Evolutionary conservation across 768 basidiomycete genomes (phyloP).

Genomic region (Daedalea quercina): DNA sequence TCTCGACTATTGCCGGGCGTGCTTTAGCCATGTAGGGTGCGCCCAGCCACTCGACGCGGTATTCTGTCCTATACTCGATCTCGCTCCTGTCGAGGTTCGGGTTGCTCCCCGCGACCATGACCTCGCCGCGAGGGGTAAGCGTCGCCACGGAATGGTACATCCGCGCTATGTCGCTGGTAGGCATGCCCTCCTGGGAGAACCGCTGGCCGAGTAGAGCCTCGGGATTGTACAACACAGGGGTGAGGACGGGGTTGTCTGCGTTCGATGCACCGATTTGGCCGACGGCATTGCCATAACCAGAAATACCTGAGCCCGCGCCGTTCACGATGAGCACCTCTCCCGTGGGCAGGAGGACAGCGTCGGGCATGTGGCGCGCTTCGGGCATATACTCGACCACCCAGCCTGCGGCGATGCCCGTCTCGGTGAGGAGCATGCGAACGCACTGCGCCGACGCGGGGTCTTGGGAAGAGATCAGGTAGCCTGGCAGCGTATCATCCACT

Average conservation of each 20-base stretch:
- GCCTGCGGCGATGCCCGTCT: slow-evolving; percentile 54
- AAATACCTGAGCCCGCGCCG: slow-evolving; percentile 65
- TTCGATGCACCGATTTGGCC: slow-evolving; percentile 70
- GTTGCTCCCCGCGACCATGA: slow-evolving; percentile 81
- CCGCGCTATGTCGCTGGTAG: slow-evolving; percentile 60
- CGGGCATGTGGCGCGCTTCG: slow-evolving; percentile 66
- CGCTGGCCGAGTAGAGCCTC: slow-evolving; percentile 44
- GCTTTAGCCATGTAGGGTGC: slow-evolving; percentile 71
- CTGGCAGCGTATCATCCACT: slow-evolving; percentile 51
- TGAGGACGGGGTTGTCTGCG: slow-evolving; percentile 64
- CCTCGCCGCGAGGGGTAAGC: slow-evolving; percentile 59
- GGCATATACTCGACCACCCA: slow-evolving; percentile 80
- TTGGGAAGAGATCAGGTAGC: slow-evolving; percentile 62
- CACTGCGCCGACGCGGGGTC: slow-evolving; percentile 71
- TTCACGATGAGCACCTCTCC: slow-evolving; percentile 72
- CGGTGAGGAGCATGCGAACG: slow-evolving; percentile 58
- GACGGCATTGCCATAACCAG: slow-evolving; percentile 72
- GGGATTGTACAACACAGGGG: slow-evolving; percentile 67
- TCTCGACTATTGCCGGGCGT: slow-evolving; percentile 46
- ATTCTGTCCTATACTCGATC: slow-evolving; percentile 74
- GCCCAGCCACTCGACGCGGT: slow-evolving; percentile 78
- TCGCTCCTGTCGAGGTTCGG: slow-evolving; percentile 78
- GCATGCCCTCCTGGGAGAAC: slow-evolving; percentile 52
- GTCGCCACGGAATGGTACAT: slow-evolving; percentile 84
- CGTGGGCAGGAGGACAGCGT: slow-evolving; percentile 76